A percentile compares a stretch with the other conserved stretches of the same genome.
Conservation (phyloP, 2,329 filamentous ascomycete species). For the Ilyonectria robusta region DNA sequence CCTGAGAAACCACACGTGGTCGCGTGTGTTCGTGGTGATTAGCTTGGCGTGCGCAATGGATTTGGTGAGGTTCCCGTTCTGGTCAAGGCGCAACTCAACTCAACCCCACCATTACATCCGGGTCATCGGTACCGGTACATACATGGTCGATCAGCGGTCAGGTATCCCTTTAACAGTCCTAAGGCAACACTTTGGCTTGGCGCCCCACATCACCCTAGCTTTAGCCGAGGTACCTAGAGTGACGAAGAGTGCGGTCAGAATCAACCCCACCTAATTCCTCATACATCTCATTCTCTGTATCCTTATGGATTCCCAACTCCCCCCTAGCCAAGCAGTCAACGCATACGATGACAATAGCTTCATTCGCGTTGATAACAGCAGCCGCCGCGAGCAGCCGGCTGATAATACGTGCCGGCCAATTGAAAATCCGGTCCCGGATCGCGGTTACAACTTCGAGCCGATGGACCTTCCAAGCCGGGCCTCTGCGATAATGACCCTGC, state of each 20-base stretch:
- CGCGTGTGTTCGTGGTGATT: neutral
- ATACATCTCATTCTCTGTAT: neutral
- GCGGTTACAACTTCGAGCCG: too few species aligned
- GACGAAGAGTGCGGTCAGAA: neutral
- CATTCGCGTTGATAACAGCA: too few species aligned
- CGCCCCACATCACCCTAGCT: neutral
- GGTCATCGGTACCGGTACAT: conserved; percentile 23
- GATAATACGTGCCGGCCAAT: too few species aligned
- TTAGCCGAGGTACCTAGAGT: neutral
- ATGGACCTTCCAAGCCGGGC: too few species aligned
- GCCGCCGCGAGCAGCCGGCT: too few species aligned
- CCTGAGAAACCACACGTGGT: neutral
- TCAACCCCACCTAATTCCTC: neutral
- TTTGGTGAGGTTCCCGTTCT: neutral
- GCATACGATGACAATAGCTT: too few species aligned
- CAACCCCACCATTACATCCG: conserved; percentile 25
- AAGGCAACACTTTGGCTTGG: neutral
- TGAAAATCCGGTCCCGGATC: too few species aligned
- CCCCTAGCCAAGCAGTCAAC: too few species aligned
- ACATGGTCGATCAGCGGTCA: conserved; percentile 4
- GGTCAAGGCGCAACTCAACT: conserved; percentile 20
- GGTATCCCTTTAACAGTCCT: too few species aligned
- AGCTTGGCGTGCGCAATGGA: neutral
- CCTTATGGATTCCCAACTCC: too few species aligned
- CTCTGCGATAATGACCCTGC: too few species aligned